Evolutionary conservation across 768 basidiomycete genomes (phyloP), one percentile per base, ranked within the genome.

Genomic region (Tephrocybe rancida): DNA sequence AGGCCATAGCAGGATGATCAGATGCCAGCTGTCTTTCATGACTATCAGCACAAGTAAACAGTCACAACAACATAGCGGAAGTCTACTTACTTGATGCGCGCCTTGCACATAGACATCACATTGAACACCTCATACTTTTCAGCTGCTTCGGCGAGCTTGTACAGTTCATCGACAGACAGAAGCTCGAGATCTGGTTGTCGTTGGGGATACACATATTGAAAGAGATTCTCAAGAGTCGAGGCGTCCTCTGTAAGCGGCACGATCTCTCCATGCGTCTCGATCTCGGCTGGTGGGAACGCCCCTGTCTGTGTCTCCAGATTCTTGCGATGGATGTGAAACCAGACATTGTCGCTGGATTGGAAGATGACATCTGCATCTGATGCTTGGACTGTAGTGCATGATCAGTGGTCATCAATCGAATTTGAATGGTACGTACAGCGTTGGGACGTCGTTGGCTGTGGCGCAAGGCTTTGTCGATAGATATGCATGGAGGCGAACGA

Each of bases 81-180:
- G 5, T 26, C 67, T 64, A 59, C 62, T 63, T 70, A 67, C 26
- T 55, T 62, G 30, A 64, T 51, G 3, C 38, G 67, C 66, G 21
- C 63, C 50, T 45, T 64, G 59, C 44, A 69, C 63, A 3, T 64
- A 62, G 13, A 59, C 35, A 37, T 37, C n/a, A 37, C 35, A 18
- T 5, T 48, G 42, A 59, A 68, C 1, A 69, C 64, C 46, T 68
- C 64, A 41, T 70, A 70, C 49, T 69, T 70, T n/a, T n/a, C n/a
- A n/a, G n/a, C n/a, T n/a, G n/a, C n/a, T n/a, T n/a, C n/a, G n/a
- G n/a, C 50, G 22, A 71, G 39, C 2, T 44, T 45, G 0, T 48
- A 52, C 26, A 70, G 26, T 3, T 56, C 34, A 5, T 48, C 51
- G 32, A 68, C 66, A 5, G 51, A 46, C 22, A 58, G 29, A 2